These are phyloP conservation scores for Triticum urartu DNA, from an alignment of 176 grass and related monocot genomes.

Conservation along the genomic window DNA sequence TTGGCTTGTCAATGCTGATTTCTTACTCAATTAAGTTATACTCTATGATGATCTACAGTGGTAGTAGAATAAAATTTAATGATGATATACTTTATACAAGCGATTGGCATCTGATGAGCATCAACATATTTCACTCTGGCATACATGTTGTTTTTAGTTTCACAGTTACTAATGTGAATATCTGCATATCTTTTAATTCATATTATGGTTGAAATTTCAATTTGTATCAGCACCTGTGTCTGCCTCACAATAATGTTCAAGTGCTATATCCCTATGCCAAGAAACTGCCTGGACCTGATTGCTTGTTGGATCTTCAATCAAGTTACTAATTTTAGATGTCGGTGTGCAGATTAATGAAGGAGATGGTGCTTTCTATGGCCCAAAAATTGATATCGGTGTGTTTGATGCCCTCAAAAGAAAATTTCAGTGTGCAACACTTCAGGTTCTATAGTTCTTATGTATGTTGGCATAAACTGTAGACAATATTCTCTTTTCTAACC, in stretches of 20 bases:
- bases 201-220: not conserved
- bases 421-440: slow-evolving; percentile 95
- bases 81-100: not conserved
- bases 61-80: not conserved
- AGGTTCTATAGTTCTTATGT: slow-evolving; percentile 45
- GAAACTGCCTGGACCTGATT: not conserved
- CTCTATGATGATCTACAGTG: not conserved
- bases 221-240: too few relatives aligned
- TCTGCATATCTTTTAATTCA: not conserved
- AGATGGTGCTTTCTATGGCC: slow-evolving; percentile 98
- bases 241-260: not conserved
- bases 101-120: not conserved
- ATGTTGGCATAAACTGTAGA: slow-evolving; percentile 6
- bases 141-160: not conserved
- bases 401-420: slow-evolving; percentile 98
- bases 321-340: slow-evolving; percentile 5
- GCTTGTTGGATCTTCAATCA: not conserved
- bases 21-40: not conserved
- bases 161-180: not conserved
- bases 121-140: not conserved
- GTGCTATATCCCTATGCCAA: not conserved
- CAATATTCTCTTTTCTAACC: slow-evolving; percentile 5
- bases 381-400: slow-evolving; percentile 98
- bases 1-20: not conserved
- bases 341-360: slow-evolving; percentile 86